Conservation (phyloP, 2,329 filamentous ascomycete genomes). For the Sporothrix luriei region DNA sequence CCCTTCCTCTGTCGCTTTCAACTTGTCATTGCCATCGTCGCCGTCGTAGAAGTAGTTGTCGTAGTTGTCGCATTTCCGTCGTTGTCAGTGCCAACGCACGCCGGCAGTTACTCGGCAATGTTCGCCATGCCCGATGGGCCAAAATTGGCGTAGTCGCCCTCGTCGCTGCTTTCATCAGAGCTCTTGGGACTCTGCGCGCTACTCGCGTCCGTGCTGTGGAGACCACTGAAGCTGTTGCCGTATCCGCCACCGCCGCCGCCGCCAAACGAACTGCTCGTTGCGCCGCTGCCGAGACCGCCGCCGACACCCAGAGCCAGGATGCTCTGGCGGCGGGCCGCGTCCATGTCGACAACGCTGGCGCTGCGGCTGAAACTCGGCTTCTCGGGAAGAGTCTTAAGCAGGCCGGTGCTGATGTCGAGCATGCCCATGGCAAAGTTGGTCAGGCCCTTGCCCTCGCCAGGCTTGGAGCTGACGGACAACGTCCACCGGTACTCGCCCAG, state of each 20-base stretch:
- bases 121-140: conserved; percentile 41
- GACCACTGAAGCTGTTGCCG: conserved; percentile 48
- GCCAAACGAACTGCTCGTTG: conserved; percentile 30
- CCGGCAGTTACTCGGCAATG: conserved; percentile 33
- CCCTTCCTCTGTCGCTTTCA: conserved; percentile 3
- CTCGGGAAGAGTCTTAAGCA: conserved; percentile 70
- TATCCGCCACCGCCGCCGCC: conserved; percentile 21
- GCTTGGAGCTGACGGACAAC: conserved; percentile 78
- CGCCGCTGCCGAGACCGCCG: conserved; percentile 39
- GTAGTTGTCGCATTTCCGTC: background rate
- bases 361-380: conserved; percentile 67
- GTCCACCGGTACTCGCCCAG: conserved; percentile 94
- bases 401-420: conserved; percentile 69
- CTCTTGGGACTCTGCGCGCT: conserved; percentile 56
- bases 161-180: conserved; percentile 56
- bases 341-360: conserved; percentile 55
- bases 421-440: conserved; percentile 76
- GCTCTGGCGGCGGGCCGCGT: conserved; percentile 37
- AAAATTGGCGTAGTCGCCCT: conserved; percentile 56
- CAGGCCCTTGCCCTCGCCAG: conserved; percentile 58
- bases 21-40: conserved; percentile 10
- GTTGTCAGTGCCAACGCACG: background rate
- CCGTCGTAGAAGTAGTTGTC: background rate
- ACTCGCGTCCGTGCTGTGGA: conserved; percentile 54
- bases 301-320: conserved; percentile 34